Base-by-base conservation (phyloP, 768 basidiomycete genomes). In the Hericium erinaceus region DNA sequence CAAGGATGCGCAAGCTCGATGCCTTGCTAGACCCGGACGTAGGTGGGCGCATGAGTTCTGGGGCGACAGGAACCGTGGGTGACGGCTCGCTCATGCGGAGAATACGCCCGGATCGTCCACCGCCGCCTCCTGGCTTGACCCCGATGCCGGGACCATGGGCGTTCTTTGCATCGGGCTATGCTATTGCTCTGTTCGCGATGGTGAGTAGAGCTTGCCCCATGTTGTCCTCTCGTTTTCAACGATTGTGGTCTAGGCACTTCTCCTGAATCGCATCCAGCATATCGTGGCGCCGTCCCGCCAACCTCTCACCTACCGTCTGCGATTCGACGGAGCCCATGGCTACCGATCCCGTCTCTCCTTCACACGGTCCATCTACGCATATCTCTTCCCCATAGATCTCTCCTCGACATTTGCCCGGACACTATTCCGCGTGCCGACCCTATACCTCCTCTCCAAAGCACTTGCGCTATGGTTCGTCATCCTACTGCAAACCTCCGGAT, bases 241-340 rank as follows among this genome's bases (percentile, higher is more conserved):
- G 37, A 7, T 33, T 28, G 54, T 22, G 20, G 37, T 52, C 15
- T 63, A 89, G 87, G 84, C 81, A 12, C 70, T 91, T 51, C 65
- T 90, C 28, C 69, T 89, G 58, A 85, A 90, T 63, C 79, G 89
- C 28, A 85, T 91, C 58, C 89, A 89, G 63, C 83, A 90, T 66
- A 80, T 88, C 46, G 82, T 89, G 48, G 81, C 87, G 0, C 89
- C 89, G 12, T 79, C 84, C 39, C 79, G 80, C 2, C 69, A 66
- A 40, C 69, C 69, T 40, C 65, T 64, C 53, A 61, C 58, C 55
- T 69, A 65, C 49, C 68, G 60, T 57, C 56, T 58, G 33, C 56
- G 64, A 60, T 46, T 65, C 48, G 60, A 60, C 60, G 28, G 63
- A 58, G 20, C 13, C 54, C 49, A 61, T 54, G 28, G 53, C 39